Conservation (phyloP, 345 rosid species). For the Erodium maritimum region DNA sequence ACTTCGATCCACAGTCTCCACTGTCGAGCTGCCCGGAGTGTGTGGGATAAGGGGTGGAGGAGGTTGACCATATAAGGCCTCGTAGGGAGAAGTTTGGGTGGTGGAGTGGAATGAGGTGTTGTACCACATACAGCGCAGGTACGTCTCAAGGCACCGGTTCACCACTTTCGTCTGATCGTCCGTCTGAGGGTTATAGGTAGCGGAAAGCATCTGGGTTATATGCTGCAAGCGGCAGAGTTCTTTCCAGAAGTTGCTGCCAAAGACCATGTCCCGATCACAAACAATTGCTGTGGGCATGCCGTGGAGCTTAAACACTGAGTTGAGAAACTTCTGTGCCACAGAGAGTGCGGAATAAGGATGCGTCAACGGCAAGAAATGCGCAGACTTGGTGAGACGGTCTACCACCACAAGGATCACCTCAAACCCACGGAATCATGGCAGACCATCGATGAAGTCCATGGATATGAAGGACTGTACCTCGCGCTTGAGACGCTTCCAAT, state of each 20-base stretch:
- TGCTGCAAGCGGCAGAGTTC: too few relatives aligned
- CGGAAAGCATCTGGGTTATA: background rate
- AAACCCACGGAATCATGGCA: conserved; percentile 1
- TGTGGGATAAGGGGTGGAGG: too few relatives aligned
- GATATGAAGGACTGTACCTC: background rate
- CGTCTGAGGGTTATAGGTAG: background rate
- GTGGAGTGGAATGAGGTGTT: background rate
- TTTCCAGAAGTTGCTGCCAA: conserved; percentile 4
- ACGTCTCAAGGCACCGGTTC: background rate
- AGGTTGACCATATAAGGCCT: too few relatives aligned
- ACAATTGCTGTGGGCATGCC: background rate
- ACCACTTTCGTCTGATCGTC: conserved; percentile 4
- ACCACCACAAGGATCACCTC: conserved; percentile 5
- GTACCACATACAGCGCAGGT: background rate
- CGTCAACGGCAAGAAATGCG: background rate
- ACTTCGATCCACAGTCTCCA: background rate
- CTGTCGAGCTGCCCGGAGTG: too few relatives aligned
- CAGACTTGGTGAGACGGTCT: conserved; percentile 7
- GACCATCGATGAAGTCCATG: conserved; percentile 6
- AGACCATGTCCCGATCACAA: background rate
- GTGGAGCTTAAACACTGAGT: conserved; percentile 1
- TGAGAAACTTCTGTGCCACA: background rate
- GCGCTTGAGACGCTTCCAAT: background rate
- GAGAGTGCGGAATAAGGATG: conserved; percentile 1
- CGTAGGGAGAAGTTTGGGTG: background rate